These are phyloP conservation scores for Coniferiporia sulphurascens DNA, from an alignment of 1,284 basidiomycete species.

Conservation along the genomic window DNA sequence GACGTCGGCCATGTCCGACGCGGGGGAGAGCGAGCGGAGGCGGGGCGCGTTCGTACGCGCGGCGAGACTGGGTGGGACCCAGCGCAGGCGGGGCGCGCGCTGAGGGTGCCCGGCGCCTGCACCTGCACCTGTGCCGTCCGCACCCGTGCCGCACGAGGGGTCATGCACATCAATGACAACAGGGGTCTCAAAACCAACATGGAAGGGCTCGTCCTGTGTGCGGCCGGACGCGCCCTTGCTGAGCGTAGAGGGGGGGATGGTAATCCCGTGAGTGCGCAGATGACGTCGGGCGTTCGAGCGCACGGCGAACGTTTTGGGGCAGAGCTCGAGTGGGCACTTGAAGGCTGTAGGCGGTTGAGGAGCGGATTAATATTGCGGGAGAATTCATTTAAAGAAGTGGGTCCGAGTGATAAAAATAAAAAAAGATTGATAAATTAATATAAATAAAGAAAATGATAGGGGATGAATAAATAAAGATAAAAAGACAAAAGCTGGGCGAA, in stretches of 20 bases:
- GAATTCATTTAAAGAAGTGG: background rate
- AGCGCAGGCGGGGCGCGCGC: conserved; percentile 34
- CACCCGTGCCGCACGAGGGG: background rate
- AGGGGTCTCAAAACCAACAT: conserved; percentile 42
- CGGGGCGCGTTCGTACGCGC: conserved; percentile 27
- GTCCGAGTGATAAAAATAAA: background rate
- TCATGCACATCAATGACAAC: conserved; percentile 40
- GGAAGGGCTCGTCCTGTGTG: conserved; percentile 29
- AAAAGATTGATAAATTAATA: background rate
- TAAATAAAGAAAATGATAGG: background rate
- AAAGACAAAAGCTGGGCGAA: background rate
- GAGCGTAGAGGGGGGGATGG: conserved; percentile 9
- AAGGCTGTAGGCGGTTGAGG: conserved; percentile 35
- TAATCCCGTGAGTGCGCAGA: conserved; percentile 47
- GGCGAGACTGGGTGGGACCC: conserved; percentile 38
- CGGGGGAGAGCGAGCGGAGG: conserved; percentile 18
- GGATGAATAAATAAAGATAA: conserved; percentile 4
- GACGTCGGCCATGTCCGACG: conserved; percentile 19
- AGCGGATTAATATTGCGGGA: background rate
- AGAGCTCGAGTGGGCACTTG: conserved; percentile 43
- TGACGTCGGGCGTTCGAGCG: conserved; percentile 60
- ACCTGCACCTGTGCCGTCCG: background rate
- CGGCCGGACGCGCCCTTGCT: conserved; percentile 11
- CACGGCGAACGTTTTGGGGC: conserved; percentile 52
- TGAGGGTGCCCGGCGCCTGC: background rate